Conservation (phyloP, 768 basidiomycete species). For the Agrocybe pediades region DNA sequence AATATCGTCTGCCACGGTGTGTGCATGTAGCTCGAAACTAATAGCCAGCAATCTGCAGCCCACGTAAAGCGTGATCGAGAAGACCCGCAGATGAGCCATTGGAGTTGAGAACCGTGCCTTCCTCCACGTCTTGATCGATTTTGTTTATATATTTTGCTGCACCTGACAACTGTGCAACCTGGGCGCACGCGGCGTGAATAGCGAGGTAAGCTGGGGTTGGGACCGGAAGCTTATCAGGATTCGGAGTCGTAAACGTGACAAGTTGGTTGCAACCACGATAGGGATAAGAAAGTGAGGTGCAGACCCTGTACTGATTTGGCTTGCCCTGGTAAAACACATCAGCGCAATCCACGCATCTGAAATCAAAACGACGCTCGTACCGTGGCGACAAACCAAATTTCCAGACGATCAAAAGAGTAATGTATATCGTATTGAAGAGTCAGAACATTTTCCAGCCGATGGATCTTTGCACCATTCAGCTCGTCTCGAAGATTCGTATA, state of each 20-base stretch:
- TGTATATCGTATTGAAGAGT: slow-evolving; percentile 25
- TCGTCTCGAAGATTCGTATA: slow-evolving; percentile 20
- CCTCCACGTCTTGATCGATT: slow-evolving; percentile 12
- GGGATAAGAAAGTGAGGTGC: slow-evolving; percentile 1
- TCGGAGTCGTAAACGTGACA: slow-evolving; percentile 30
- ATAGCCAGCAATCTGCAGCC: slow-evolving; percentile 10
- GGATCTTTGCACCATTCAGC: slow-evolving; percentile 28
- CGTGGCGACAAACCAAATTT: slow-evolving; percentile 32
- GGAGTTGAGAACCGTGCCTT: slow-evolving; percentile 10
- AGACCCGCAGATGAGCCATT: slow-evolving; percentile 14
- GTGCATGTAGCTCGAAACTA: too few relatives aligned
- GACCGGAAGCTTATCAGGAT: slow-evolving; percentile 25
- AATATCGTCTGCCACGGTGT: too few relatives aligned
- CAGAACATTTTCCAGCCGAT: slow-evolving; percentile 33
- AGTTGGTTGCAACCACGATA: slow-evolving; percentile 14
- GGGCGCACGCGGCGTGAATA: slow-evolving; percentile 42
- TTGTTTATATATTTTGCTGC: slow-evolving; percentile 33
- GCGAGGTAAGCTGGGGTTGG: slow-evolving; percentile 33
- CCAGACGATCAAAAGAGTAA: slow-evolving; percentile 24
- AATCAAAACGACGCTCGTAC: slow-evolving; percentile 15
- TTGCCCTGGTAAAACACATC: slow-evolving; percentile 7
- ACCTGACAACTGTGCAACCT: slow-evolving; percentile 40
- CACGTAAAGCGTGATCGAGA: slow-evolving; percentile 16
- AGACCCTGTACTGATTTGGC: slow-evolving; percentile 21
- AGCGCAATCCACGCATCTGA: not conserved